Evolutionary conservation across 306 rosid species (phyloP).

Genomic region (Vicia villosa): DNA sequence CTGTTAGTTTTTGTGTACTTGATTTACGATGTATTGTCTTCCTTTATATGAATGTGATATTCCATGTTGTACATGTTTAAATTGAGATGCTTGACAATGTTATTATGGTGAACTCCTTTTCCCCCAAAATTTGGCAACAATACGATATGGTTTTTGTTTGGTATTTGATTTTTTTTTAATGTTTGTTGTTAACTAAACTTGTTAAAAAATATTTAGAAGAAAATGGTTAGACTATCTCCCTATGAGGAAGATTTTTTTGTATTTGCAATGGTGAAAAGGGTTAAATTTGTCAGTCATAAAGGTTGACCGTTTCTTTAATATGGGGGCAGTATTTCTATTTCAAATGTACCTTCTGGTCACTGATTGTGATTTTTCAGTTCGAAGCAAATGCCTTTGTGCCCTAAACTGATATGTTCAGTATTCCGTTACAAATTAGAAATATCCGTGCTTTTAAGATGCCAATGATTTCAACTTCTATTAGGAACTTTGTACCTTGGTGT

Average conservation of each 20-base stretch:
- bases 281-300: neutral
- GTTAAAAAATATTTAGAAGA: neutral
- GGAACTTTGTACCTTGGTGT: neutral
- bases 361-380: no score
- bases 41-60: conserved; percentile 30
- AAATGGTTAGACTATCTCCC: neutral
- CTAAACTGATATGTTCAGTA: conserved; percentile 6
- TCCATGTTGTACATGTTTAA: neutral
- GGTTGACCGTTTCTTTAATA: neutral
- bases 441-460: neutral
- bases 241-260: neutral
- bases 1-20: conserved; percentile 5
- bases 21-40: conserved; percentile 13
- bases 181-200: conserved; percentile 26
- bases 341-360: neutral
- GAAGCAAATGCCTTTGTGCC: no score
- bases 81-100: neutral
- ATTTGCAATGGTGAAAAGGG: conserved; percentile 20
- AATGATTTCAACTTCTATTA: neutral
- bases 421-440: neutral
- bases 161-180: conserved; percentile 5
- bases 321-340: neutral
- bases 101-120: neutral
- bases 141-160: neutral
- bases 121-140: neutral